phyloP scores from a whole-genome alignment of 805 yeast species.

The Allodekkera sacchari region DNA sequence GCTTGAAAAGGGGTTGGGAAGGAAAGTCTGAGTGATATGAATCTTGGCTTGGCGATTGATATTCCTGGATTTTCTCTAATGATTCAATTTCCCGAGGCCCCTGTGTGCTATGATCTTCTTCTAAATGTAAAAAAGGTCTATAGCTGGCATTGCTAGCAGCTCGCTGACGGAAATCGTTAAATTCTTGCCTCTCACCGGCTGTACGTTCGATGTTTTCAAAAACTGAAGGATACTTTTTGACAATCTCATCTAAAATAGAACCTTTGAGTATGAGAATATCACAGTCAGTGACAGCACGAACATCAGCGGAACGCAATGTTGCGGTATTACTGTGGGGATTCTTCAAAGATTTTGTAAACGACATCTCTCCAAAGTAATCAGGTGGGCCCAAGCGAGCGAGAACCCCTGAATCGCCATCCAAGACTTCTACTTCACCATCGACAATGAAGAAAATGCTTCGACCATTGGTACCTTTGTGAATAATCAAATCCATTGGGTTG shows the following conservation, averaged over 20 bases:
- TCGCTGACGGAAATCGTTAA: too few species aligned
- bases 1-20: too few species aligned
- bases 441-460: slow-evolving; percentile 61
- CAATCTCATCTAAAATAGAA: slow-evolving; percentile 44
- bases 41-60: too few species aligned
- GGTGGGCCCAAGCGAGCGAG: slow-evolving; percentile 56
- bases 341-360: slow-evolving; percentile 44
- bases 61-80: too few species aligned
- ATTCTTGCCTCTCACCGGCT: slow-evolving; percentile 41
- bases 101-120: too few species aligned
- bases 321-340: slow-evolving; percentile 15
- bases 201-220: slow-evolving; percentile 52
- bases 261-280: slow-evolving; percentile 55
- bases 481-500: slow-evolving; percentile 51
- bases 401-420: slow-evolving; percentile 31
- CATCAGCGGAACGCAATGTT: slow-evolving; percentile 48
- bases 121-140: too few species aligned
- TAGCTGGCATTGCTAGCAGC: too few species aligned
- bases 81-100: too few species aligned
- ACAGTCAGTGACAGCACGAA: slow-evolving; percentile 51
- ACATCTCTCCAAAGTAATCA: slow-evolving; percentile 71
- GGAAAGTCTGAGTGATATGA: too few species aligned
- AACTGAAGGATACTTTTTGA: slow-evolving; percentile 49
- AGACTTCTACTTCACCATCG: slow-evolving; percentile 63
- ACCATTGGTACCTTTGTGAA: slow-evolving; percentile 51